Evolutionary conservation across 345 rosid species (phyloP).

Genomic region (Diplotaxis tenuifolia): DNA sequence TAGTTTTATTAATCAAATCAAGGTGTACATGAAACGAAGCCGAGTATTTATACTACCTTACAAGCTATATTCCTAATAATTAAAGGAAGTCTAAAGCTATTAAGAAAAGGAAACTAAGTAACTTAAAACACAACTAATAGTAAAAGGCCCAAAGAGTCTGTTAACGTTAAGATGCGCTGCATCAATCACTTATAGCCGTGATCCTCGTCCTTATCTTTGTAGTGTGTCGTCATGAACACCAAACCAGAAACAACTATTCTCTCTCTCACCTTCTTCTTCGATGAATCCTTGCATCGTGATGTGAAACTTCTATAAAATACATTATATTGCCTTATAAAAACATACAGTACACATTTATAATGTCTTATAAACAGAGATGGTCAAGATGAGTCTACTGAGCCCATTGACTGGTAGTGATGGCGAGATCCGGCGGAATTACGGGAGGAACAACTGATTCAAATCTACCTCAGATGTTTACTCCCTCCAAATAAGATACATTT

Average conservation of each 20-base stretch:
- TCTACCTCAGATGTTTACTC: too few species aligned
- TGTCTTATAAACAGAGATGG: conserved; percentile 46
- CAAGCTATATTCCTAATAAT: too few species aligned
- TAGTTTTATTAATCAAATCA: too few species aligned
- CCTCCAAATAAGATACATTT: too few species aligned
- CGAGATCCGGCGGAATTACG: conserved; percentile 67
- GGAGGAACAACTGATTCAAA: conserved; percentile 49
- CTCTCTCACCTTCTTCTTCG: background rate
- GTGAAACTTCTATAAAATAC: background rate
- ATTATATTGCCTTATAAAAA: background rate
- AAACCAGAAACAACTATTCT: background rate
- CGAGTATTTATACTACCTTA: too few species aligned
- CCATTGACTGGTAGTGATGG: conserved; percentile 75
- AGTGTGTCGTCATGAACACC: background rate
- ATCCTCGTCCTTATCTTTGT: background rate
- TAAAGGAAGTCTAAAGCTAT: too few species aligned
- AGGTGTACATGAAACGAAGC: too few species aligned
- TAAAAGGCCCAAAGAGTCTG: too few species aligned
- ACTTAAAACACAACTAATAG: too few species aligned
- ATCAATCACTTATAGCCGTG: background rate
- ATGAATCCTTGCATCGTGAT: background rate
- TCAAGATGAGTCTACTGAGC: conserved; percentile 73
- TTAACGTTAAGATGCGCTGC: too few species aligned
- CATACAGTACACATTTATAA: background rate
- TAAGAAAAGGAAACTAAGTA: too few species aligned